Conservation (phyloP, 208 protist species). For the Angomonas deanei region DNA sequence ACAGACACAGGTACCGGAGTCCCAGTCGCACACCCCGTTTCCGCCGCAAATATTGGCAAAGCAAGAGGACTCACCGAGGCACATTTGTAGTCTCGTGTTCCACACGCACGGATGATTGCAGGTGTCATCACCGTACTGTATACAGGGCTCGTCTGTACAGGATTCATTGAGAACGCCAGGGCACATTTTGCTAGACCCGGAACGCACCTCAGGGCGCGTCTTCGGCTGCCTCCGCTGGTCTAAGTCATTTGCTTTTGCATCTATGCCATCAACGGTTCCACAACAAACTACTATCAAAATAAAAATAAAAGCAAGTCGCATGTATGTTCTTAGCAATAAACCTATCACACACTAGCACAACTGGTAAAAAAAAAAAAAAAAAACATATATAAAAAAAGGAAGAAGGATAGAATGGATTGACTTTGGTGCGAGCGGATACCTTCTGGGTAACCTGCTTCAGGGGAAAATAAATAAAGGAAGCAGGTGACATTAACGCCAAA, state of each 20-base stretch:
- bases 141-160: slow-evolving; percentile 18
- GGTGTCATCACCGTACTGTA: not conserved
- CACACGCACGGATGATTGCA: slow-evolving; percentile 17
- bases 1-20: slow-evolving; percentile 13
- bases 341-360: no score
- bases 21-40: slow-evolving; percentile 20
- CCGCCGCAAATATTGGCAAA: slow-evolving; percentile 20
- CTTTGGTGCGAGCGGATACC: not conserved
- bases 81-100: slow-evolving; percentile 9
- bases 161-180: slow-evolving; percentile 11
- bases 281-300: no score
- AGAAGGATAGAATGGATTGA: not conserved
- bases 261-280: no score
- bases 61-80: slow-evolving; percentile 14
- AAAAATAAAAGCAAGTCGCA: no score
- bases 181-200: slow-evolving; percentile 15
- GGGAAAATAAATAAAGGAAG: not conserved
- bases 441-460: no score
- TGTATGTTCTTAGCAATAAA: no score
- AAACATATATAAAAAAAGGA: not conserved
- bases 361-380: slow-evolving; percentile 2
- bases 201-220: no score
- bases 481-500: not conserved
- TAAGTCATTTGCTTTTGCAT: no score
- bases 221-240: no score